phyloP scores from a whole-genome alignment of 1,284 basidiomycete genomes.

The Ganoderma resinaceum region DNA sequence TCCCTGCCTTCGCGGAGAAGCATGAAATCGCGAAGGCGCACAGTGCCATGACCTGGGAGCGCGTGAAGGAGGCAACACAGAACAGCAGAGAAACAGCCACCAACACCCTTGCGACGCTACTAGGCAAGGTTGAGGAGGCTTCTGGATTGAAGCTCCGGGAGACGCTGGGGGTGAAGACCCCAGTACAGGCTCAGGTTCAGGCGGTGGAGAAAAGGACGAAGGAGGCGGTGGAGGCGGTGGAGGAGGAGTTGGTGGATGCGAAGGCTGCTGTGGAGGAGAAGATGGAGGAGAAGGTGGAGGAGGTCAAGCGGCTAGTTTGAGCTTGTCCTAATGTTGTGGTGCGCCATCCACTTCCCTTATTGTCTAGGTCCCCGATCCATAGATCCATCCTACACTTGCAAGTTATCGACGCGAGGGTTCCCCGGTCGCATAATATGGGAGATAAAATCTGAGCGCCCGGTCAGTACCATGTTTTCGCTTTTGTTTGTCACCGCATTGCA shows the following conservation, averaged over 20 bases:
- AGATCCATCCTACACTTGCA: background rate
- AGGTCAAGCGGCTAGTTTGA: slow-evolving; percentile 24
- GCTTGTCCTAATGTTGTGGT: background rate
- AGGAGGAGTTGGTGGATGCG: slow-evolving; percentile 34
- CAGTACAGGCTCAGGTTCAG: slow-evolving; percentile 9
- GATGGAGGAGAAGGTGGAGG: slow-evolving; percentile 22
- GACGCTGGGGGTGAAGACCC: slow-evolving; percentile 54
- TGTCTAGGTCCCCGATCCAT: no score
- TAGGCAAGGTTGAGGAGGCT: slow-evolving; percentile 67
- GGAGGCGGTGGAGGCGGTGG: slow-evolving; percentile 25
- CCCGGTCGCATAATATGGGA: background rate
- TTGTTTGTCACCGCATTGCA: no score
- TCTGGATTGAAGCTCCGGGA: slow-evolving; percentile 79
- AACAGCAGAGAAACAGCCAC: slow-evolving; percentile 48
- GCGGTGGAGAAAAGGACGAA: slow-evolving; percentile 14
- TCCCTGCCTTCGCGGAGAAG: slow-evolving; percentile 71
- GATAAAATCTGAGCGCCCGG: background rate
- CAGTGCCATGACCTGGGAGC: slow-evolving; percentile 57
- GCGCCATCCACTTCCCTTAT: background rate
- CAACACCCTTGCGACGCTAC: slow-evolving; percentile 53
- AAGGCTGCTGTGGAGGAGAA: slow-evolving; percentile 17
- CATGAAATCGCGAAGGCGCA: slow-evolving; percentile 75
- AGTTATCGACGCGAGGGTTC: background rate
- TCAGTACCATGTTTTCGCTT: background rate
- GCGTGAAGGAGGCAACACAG: slow-evolving; percentile 38